Conservation (phyloP, 1,284 basidiomycete species). For the Polyporus tsugae region DNA sequence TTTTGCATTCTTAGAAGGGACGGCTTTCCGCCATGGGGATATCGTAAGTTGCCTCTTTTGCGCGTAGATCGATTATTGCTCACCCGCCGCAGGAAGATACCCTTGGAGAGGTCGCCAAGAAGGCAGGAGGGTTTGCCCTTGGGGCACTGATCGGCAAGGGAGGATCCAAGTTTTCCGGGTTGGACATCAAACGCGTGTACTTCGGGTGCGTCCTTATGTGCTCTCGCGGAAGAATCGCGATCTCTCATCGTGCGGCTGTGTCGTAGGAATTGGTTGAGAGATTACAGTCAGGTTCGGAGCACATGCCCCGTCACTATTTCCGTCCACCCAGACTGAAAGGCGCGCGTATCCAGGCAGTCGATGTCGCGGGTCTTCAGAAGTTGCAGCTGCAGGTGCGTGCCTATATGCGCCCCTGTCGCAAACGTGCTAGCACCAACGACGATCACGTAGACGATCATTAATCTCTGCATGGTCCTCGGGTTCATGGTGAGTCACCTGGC, state of each 20-base stretch:
- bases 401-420: constrained; percentile 1
- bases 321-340: constrained; percentile 3
- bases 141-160: constrained; percentile 66
- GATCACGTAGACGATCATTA: constrained; percentile 80
- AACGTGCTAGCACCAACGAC: not conserved
- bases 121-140: constrained; percentile 66
- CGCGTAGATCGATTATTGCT: constrained; percentile 15
- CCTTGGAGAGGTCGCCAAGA: constrained; percentile 71
- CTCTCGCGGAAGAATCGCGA: too few relatives aligned
- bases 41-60: constrained; percentile 60
- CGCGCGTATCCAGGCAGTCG: constrained; percentile 70
- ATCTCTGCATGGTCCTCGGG: constrained; percentile 90
- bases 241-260: not conserved
- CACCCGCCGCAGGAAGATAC: constrained; percentile 65
- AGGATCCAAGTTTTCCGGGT: constrained; percentile 74
- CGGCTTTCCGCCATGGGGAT: constrained; percentile 87
- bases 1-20: constrained; percentile 79
- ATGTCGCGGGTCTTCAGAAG: constrained; percentile 85
- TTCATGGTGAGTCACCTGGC: constrained; percentile 61
- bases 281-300: constrained; percentile 73
- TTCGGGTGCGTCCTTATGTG: constrained; percentile 64
- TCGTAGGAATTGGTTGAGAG: constrained; percentile 79
- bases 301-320: not conserved
- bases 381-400: constrained; percentile 64
- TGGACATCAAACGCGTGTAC: constrained; percentile 81